phyloP scores from a whole-genome alignment of 805 yeast species.

The Ogataea henricii region DNA sequence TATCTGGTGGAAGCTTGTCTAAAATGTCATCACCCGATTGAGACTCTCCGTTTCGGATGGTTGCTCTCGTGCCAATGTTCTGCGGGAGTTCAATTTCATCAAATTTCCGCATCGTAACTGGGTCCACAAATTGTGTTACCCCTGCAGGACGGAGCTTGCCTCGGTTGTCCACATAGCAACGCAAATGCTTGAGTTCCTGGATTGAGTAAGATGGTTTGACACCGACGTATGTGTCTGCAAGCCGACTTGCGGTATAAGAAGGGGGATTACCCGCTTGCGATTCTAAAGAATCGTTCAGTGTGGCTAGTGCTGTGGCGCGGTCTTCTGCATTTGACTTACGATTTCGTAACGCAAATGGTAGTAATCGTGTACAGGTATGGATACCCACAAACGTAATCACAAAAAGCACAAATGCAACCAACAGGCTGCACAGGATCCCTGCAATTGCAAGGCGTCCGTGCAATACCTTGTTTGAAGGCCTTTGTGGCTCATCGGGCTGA shows the following conservation, averaged over 20 bases:
- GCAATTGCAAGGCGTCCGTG: constrained; percentile 10
- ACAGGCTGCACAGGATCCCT: constrained; percentile 12
- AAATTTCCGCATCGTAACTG: constrained; percentile 14
- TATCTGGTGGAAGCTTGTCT: constrained; percentile 9
- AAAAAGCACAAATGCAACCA: constrained; percentile 8
- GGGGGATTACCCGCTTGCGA: constrained; percentile 13
- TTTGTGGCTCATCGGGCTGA: neutral
- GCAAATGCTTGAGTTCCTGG: constrained; percentile 12
- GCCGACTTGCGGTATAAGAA: constrained; percentile 15
- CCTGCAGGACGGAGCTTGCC: constrained; percentile 16
- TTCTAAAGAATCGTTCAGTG: neutral
- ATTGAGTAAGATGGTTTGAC: constrained; percentile 20
- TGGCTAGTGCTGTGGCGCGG: neutral
- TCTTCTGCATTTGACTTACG: neutral
- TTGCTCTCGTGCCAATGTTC: neutral
- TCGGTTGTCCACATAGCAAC: constrained; percentile 16
- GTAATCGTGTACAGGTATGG: constrained; percentile 11
- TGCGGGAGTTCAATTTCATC: constrained; percentile 17
- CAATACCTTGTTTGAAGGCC: neutral
- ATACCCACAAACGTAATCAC: constrained; percentile 13
- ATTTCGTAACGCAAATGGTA: constrained; percentile 1
- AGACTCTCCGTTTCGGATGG: neutral
- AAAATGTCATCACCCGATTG: neutral
- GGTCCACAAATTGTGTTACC: constrained; percentile 18
- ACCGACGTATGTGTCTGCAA: constrained; percentile 11